A percentile compares a stretch with the other conserved stretches of the same genome.
These are phyloP conservation scores for Daldinia decipiens DNA, from an alignment of 495 filamentous ascomycete genomes.

Conservation along the genomic window DNA sequence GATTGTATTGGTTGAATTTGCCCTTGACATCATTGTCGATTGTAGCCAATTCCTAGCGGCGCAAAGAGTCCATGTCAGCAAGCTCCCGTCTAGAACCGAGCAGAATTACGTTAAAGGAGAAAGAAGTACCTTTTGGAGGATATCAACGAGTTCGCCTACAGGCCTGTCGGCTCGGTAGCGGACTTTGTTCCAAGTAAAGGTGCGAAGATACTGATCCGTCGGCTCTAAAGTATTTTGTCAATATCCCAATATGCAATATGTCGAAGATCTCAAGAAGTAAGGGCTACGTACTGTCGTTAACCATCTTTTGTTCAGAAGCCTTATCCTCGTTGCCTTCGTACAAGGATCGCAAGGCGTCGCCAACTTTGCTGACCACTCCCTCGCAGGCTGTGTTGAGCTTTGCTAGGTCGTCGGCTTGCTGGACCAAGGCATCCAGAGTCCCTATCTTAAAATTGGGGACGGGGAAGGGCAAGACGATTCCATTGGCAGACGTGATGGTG, in stretches of 20 bases:
- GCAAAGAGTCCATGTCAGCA: constrained; percentile 28
- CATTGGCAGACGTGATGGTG: constrained; percentile 78
- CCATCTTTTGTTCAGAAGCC: constrained; percentile 85
- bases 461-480: constrained; percentile 77
- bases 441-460: constrained; percentile 98
- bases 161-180: constrained; percentile 94
- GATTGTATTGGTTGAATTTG: constrained; percentile 93
- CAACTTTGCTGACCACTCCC: constrained; percentile 85
- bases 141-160: constrained; percentile 83
- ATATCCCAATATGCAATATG: neutral
- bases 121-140: constrained; percentile 77
- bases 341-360: constrained; percentile 81
- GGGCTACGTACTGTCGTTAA: constrained; percentile 85
- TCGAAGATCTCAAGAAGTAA: neutral
- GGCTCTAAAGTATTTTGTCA: constrained; percentile 69
- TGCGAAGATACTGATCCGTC: constrained; percentile 88
- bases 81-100: neutral
- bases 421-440: constrained; percentile 92
- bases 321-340: constrained; percentile 85
- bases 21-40: constrained; percentile 94
- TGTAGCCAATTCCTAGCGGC: constrained; percentile 75
- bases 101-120: neutral
- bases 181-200: constrained; percentile 95
- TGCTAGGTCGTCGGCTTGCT: constrained; percentile 92
- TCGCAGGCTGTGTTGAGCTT: constrained; percentile 86